Base-by-base conservation (phyloP, 371 early-diverging fungal species). In the Dinochytrium kinnereticum region DNA sequence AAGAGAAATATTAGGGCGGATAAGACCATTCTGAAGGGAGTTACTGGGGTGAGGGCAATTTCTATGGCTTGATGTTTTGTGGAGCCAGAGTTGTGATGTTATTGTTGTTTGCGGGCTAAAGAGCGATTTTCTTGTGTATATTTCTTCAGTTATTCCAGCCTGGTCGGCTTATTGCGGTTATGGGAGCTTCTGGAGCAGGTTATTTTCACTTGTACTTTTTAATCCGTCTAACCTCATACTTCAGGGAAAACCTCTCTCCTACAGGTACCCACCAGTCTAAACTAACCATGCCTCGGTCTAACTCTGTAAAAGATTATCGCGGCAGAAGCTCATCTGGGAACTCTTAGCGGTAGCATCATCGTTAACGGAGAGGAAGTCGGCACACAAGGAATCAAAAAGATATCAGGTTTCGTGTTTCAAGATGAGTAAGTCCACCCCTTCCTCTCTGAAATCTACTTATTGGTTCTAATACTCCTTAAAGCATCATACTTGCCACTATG, bases 331-430 rank as follows among this genome's bases (percentile, higher is more conserved):
- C 59, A 71, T 39, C 68, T 51, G n/a, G 81, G 78, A 7, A 15
- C 37, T 24, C 57, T 72, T 26, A 69, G 44, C n/a, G 81, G 79
- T n/a, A 36, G 40, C 24, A 77, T 81, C 68, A 34, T 61, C 21
- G 55, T 73, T 51, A 79, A 78, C 64, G 68, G 70, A n/a, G 66
- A 72, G 50, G 64, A 71, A 13, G 69, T 76, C 30, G 38, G 57
- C 1, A 75, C 68, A 1, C 64, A 70, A n/a, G 36, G 36, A 15
- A 80, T 94, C 66, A 90, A 90, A 3, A 82, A 83, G 13, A 78
- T 91, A 17, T 90, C 91, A 40, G 95, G 93, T 2, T 95, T 91
- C 76, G 94, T 94, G 2, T 89, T 91, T 79, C 96, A 95, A 78
- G 95, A 95, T 74, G 96, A 95, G 69, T 73, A 24, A 57, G 40